These are phyloP conservation scores for Nemania bipapillata DNA, from an alignment of 2,329 filamentous ascomycete genomes.

Conservation along the genomic window DNA sequence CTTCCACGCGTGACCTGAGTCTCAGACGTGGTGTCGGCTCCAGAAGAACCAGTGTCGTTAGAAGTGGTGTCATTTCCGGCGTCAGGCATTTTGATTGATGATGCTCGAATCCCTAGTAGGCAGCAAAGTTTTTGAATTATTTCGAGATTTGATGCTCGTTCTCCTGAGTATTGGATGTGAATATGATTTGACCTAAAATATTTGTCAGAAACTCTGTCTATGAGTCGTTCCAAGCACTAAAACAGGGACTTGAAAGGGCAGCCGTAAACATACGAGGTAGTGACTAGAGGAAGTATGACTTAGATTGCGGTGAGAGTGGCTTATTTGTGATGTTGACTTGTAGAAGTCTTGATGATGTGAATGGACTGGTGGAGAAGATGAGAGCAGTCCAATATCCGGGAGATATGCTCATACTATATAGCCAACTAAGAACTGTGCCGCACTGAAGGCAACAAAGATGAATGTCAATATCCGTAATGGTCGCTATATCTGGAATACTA, in stretches of 20 bases:
- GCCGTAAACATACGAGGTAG: conserved; percentile 10
- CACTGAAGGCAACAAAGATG: conserved; percentile 18
- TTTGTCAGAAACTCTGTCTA: conserved; percentile 14
- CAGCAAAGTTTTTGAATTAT: background rate
- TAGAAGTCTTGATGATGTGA: conserved; percentile 11
- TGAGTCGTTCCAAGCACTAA: background rate
- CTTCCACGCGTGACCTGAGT: conserved; percentile 43
- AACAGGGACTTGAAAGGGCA: background rate
- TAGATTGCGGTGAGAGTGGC: background rate
- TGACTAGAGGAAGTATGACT: background rate
- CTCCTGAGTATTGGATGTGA: background rate
- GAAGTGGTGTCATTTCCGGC: conserved; percentile 46
- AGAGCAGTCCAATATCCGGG: conserved; percentile 8
- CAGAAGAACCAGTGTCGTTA: conserved; percentile 44
- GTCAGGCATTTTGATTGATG: conserved; percentile 46
- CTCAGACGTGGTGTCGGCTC: conserved; percentile 31
- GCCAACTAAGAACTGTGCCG: conserved; percentile 17
- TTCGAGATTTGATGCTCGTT: background rate
- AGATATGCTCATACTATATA: conserved; percentile 32
- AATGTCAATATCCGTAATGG: conserved; percentile 11
- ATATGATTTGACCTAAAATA: conserved; percentile 5
- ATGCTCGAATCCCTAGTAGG: background rate
- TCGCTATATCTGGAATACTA: conserved; percentile 15
- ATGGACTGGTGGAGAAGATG: conserved; percentile 20
- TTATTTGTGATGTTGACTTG: conserved; percentile 6